Conservation (phyloP, 202 grass and related monocot genomes). For the Saccharum hybrid region DNA sequence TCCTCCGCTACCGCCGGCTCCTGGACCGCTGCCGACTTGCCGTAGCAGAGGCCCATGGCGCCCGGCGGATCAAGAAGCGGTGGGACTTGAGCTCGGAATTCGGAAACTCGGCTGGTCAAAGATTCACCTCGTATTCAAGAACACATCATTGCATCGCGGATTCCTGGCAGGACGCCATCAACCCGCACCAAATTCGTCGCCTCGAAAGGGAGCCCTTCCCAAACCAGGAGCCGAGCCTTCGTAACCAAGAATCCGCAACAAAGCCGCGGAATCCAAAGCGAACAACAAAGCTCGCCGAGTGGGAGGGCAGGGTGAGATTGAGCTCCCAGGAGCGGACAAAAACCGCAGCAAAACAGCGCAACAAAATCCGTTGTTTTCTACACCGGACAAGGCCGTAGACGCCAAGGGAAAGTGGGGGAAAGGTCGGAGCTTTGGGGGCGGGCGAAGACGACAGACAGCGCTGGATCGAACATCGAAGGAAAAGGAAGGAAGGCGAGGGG, state of each 20-base stretch:
- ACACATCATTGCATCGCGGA: conserved; percentile 28
- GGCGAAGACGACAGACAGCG: conserved; percentile 16
- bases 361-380: conserved; percentile 5
- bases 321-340: conserved; percentile 14
- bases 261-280: conserved; percentile 9
- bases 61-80: conserved; percentile 42
- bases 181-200: conserved; percentile 2
- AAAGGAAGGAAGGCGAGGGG: neutral
- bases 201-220: neutral
- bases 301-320: neutral
- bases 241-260: conserved; percentile 1
- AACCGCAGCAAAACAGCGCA: neutral
- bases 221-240: conserved; percentile 16
- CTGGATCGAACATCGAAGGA: conserved; percentile 3
- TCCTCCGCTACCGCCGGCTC: conserved; percentile 46
- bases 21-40: conserved; percentile 59
- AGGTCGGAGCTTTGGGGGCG: conserved; percentile 28
- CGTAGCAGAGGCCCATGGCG: conserved; percentile 88
- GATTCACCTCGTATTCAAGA: conserved; percentile 40
- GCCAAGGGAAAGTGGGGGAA: conserved; percentile 22
- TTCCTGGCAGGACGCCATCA: neutral
- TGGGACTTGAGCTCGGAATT: conserved; percentile 16
- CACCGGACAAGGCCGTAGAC: conserved; percentile 12
- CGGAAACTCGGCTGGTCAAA: conserved; percentile 8
- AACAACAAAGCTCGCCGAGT: neutral